These are phyloP conservation scores for Ampelomyces quisqualis DNA, from an alignment of 2,329 filamentous ascomycete species.

Conservation along the genomic window DNA sequence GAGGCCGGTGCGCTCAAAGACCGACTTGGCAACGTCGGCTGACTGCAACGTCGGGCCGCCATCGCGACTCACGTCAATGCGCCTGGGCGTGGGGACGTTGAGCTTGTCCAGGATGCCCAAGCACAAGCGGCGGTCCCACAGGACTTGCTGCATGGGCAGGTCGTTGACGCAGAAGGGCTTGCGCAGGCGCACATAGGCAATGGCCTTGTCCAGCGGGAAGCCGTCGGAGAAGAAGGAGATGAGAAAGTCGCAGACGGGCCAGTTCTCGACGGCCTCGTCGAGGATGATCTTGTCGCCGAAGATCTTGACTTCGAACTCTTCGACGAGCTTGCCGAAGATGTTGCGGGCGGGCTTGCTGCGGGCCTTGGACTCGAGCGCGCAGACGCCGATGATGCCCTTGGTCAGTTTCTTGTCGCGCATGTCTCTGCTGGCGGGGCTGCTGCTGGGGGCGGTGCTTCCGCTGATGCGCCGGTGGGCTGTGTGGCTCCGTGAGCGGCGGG, in stretches of 20 bases:
- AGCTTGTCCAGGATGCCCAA: constrained; percentile 85
- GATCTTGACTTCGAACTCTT: constrained; percentile 94
- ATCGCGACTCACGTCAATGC: constrained; percentile 89
- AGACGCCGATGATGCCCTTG: constrained; percentile 79
- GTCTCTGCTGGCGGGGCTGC: constrained; percentile 69
- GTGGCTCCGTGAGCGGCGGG: constrained; percentile 42
- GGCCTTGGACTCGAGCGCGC: constrained; percentile 92
- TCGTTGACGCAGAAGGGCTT: constrained; percentile 98
- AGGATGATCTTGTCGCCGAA: constrained; percentile 99
- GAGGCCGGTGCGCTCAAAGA: constrained; percentile 79
- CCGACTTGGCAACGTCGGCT: constrained; percentile 74
- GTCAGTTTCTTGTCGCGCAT: constrained; percentile 54
- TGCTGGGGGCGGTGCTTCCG: constrained; percentile 78
- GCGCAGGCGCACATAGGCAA: constrained; percentile 87
- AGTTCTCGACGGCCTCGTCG: constrained; percentile 94
- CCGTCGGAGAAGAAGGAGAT: constrained; percentile 99
- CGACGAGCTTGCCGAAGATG: constrained; percentile 88
- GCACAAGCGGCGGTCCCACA: constrained; percentile 94
- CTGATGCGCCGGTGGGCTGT: constrained; percentile 74
- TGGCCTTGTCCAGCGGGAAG: constrained; percentile 94
- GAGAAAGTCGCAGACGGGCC: constrained; percentile 93
- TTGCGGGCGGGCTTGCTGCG: constrained; percentile 96
- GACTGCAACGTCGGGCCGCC: constrained; percentile 81
- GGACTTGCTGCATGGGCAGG: constrained; percentile 91
- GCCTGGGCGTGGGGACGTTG: constrained; percentile 81